These are phyloP conservation scores for Russula sp. DNA, from an alignment of 768 basidiomycete genomes.

Conservation along the genomic window DNA sequence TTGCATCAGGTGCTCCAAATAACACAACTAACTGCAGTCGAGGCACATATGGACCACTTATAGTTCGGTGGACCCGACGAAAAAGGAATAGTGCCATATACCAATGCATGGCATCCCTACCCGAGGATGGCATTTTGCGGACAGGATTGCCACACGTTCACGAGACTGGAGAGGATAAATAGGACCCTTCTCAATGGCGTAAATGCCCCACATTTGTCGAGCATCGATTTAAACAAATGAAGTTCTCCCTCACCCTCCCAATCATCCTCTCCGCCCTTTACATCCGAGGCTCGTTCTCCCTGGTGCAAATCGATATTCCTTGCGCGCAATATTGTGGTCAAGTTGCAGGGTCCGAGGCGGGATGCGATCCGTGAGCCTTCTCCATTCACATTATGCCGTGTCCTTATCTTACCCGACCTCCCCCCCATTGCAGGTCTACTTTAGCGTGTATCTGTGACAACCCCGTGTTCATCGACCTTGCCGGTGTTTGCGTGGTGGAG, in stretches of 20 bases:
- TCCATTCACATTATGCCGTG: neutral
- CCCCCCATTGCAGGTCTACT: neutral
- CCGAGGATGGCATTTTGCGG: too few relatives aligned
- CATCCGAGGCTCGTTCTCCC: slow-evolving; percentile 1
- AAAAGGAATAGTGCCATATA: too few relatives aligned
- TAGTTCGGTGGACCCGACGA: too few relatives aligned
- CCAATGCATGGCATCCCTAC: too few relatives aligned
- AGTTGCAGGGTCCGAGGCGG: neutral
- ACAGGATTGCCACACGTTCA: neutral
- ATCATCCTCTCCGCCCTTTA: neutral
- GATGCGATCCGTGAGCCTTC: neutral
- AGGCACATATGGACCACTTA: too few relatives aligned
- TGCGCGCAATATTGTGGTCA: neutral
- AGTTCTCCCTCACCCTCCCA: neutral
- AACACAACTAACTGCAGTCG: too few relatives aligned
- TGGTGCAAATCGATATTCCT: neutral
- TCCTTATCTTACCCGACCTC: neutral
- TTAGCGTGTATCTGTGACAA: too few relatives aligned
- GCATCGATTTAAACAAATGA: neutral
- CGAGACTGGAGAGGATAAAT: slow-evolving; percentile 6
- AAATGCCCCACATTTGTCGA: neutral
- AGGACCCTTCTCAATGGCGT: neutral
- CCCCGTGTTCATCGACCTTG: too few relatives aligned
- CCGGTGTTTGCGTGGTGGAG: too few relatives aligned
- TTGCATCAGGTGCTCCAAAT: too few relatives aligned